Base-by-base conservation (phyloP, 1,139 yeast species). In the Nematodospora anomalae region DNA sequence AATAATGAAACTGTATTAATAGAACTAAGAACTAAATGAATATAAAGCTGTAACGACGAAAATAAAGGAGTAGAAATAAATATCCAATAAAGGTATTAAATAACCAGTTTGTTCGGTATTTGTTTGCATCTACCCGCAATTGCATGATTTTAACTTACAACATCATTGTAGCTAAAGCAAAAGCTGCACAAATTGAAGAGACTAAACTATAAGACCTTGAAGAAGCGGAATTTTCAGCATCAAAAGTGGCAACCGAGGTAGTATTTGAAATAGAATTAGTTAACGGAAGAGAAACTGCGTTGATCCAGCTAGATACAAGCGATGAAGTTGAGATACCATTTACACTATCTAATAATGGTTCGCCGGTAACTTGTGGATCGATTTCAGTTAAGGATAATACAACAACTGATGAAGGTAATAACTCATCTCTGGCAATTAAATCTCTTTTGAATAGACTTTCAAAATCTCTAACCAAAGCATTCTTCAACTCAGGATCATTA, bases 401-500 rank as follows among this genome's bases (percentile, higher is more conserved):
- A 8, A 18, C 21, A 18, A 18, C 21, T 6, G 21, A 18, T 18
- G 21, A 18, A 6, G 21, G 21, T 18, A 18, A 6, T 8, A 30
- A 6, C 22, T 37, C 37, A 18, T 38, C 44, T 34, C 39, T 32
- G 11, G 37, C 33, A 9, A 12, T 12, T 23, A 38, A 23, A 11
- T 30, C 34, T 38, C 37, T 38, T 23, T 35, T 40, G 12, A 41
- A 28, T n/a, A 41, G 16, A 28, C 26, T 35, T 21, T 35, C 32
- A 20, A 43, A 32, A 29, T 43, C 46, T 28, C 36, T 43, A 29
- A 32, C 31, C 7, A 44, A 24, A 12, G 67, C 62, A n/a, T 45
- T 28, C 37, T 51, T 50, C 32, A 62, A 57, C 5, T 47, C 50
- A n/a, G 38, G 28, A 42, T 63, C 67, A 4, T 45, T 37, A 28